These are phyloP conservation scores for Scheffersomyces illinoinensis DNA, from an alignment of 1,139 yeast genomes.

Conservation along the genomic window DNA sequence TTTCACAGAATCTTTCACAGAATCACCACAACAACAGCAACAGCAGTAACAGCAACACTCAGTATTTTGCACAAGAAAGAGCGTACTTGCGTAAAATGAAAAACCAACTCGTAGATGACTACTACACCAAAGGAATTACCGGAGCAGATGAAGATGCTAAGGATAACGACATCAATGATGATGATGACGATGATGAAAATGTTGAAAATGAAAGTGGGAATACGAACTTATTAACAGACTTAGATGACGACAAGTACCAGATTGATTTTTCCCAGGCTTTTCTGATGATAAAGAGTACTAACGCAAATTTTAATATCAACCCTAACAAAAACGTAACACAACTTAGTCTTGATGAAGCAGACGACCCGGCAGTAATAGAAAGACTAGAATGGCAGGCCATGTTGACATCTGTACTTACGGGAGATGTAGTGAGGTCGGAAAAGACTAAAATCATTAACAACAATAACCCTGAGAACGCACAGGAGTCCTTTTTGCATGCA, in stretches of 20 bases:
- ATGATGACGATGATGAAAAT: slow-evolving; percentile 30
- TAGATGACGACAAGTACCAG: slow-evolving; percentile 45
- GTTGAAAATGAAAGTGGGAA: slow-evolving; percentile 31
- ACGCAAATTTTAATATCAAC: slow-evolving; percentile 24
- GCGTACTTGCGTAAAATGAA: slow-evolving; percentile 66
- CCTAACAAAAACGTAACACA: slow-evolving; percentile 41
- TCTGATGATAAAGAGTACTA: slow-evolving; percentile 35
- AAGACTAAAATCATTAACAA: slow-evolving; percentile 71
- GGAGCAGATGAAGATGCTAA: slow-evolving; percentile 31
- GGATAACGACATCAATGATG: slow-evolving; percentile 14
- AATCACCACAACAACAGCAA: slow-evolving; percentile 20
- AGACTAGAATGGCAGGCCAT: slow-evolving; percentile 95
- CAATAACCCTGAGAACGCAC: slow-evolving; percentile 42
- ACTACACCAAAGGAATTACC: slow-evolving; percentile 62
- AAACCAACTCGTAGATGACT: slow-evolving; percentile 67
- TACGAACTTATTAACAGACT: slow-evolving; percentile 40
- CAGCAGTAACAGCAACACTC: slow-evolving; percentile 22
- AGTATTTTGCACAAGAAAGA: slow-evolving; percentile 65
- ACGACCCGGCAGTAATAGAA: slow-evolving; percentile 71
- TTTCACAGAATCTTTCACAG: slow-evolving; percentile 18
- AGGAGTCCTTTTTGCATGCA: slow-evolving; percentile 52
- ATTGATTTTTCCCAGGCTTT: slow-evolving; percentile 43
- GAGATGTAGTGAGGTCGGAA: slow-evolving; percentile 91
- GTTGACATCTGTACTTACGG: slow-evolving; percentile 86
- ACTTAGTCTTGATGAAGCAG: slow-evolving; percentile 43